These are phyloP conservation scores for Omphalea diandra DNA, from an alignment of 441 rosid genomes.

Conservation along the genomic window DNA sequence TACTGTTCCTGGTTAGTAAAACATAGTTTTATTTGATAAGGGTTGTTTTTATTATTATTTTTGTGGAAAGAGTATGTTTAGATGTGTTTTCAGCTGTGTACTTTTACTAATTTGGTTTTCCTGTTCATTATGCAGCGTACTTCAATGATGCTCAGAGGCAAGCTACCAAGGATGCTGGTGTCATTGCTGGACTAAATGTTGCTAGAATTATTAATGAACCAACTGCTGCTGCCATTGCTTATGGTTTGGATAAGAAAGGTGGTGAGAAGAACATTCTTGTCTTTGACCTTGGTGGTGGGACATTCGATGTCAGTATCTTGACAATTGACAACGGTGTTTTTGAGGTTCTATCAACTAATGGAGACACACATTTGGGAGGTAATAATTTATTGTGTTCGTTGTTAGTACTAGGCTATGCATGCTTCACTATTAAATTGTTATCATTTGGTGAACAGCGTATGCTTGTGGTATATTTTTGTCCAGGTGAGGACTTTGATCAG, in stretches of 20 bases:
- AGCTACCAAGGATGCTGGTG: slow-evolving; percentile 98
- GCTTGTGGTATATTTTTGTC: slow-evolving; percentile 15
- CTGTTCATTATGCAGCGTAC: slow-evolving; percentile 48
- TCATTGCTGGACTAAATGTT: slow-evolving; percentile 95
- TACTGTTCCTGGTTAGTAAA: slow-evolving; percentile 84
- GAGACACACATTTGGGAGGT: slow-evolving; percentile 97
- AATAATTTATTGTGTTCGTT: slow-evolving; percentile 9
- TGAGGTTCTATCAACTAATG: slow-evolving; percentile 86
- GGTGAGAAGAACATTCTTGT: slow-evolving; percentile 97
- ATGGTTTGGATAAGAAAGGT: slow-evolving; percentile 90
- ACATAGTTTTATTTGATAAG: no score
- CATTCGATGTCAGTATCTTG: slow-evolving; percentile 89
- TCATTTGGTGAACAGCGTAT: slow-evolving; percentile 3
- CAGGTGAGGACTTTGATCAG: slow-evolving; percentile 96
- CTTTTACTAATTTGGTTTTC: slow-evolving; percentile 2
- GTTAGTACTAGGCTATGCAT: background rate
- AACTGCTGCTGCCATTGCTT: slow-evolving; percentile 98
- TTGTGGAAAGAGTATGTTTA: background rate
- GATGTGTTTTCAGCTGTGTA: background rate
- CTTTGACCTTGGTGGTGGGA: slow-evolving; percentile 97
- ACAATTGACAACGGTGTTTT: slow-evolving; percentile 86
- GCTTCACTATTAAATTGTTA: background rate
- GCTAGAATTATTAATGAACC: slow-evolving; percentile 92
- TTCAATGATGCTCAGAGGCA: slow-evolving; percentile 99
- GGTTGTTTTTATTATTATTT: background rate